Evolutionary conservation across 78 protist species (phyloP), one percentile per base, ranked within the genome.

Genomic region (Chrysochromulina parva): DNA sequence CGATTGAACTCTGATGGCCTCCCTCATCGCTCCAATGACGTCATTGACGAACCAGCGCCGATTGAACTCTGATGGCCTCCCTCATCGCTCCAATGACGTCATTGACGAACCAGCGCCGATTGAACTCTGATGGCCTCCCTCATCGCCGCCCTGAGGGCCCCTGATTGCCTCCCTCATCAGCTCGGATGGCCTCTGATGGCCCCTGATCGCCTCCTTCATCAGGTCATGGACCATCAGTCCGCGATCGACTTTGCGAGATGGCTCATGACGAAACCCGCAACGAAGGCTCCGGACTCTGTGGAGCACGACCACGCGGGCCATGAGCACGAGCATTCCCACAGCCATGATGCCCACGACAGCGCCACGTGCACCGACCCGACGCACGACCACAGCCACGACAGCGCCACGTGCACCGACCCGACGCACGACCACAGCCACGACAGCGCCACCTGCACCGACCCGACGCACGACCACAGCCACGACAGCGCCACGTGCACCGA

Each of bases 151-250:
- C n/a, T n/a, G n/a, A n/a, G n/a, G n/a, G n/a, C n/a, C n/a, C n/a
- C n/a, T n/a, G n/a, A n/a, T n/a, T n/a, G n/a, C n/a, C n/a, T n/a
- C n/a, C n/a, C n/a, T n/a, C n/a, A n/a, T n/a, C n/a, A n/a, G n/a
- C n/a, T n/a, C n/a, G n/a, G n/a, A n/a, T n/a, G n/a, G n/a, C n/a
- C n/a, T n/a, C n/a, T n/a, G n/a, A n/a, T n/a, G n/a, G n/a, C n/a
- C n/a, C n/a, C n/a, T n/a, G n/a, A n/a, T n/a, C n/a, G n/a, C n/a
- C n/a, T n/a, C n/a, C n/a, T n/a, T n/a, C n/a, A n/a, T n/a, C n/a
- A n/a, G n/a, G n/a, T n/a, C 22, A 78, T 78, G 86, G 86, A 78
- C 86, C 86, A 78, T 62, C 20, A 78, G 59, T 53, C 86, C 6
- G 38, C 86, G 50, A 9, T 78, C 47, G 86, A 78, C 62, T 53